A percentile compares a stretch with the other conserved stretches of the same genome.
phyloP scores from a whole-genome alignment of 495 filamentous ascomycete genomes.

The Neurospora sp. region DNA sequence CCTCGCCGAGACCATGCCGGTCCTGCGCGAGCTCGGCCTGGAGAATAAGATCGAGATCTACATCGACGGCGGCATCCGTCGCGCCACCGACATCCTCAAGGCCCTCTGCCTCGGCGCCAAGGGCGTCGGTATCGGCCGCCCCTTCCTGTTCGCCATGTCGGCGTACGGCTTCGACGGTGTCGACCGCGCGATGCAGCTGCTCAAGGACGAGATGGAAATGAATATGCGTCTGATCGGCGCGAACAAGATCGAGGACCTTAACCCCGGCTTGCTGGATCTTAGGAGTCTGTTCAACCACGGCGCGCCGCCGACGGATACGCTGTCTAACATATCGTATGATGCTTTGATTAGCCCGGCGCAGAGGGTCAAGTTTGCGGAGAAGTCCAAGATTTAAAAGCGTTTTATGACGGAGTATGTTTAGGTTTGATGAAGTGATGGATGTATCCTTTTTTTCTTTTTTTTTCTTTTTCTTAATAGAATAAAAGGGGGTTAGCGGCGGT shows the following conservation, averaged over 20 bases:
- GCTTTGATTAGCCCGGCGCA: conserved; percentile 34
- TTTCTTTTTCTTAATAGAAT: neutral
- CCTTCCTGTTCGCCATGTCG: conserved; percentile 94
- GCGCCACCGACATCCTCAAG: conserved; percentile 93
- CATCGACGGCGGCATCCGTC: conserved; percentile 81
- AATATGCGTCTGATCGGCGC: conserved; percentile 91
- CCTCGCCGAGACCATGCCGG: conserved; percentile 92
- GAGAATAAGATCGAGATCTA: conserved; percentile 82
- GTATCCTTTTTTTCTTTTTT: neutral
- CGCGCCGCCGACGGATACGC: conserved; percentile 55
- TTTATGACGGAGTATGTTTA: neutral
- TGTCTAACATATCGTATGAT: conserved; percentile 38
- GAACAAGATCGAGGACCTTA: conserved; percentile 61
- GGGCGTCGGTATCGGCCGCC: conserved; percentile 88
- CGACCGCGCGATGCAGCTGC: conserved; percentile 82
- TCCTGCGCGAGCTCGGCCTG: conserved; percentile 70
- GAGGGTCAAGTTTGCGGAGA: conserved; percentile 13
- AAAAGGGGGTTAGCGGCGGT: neutral
- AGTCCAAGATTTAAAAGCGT: neutral
- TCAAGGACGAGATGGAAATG: conserved; percentile 99
- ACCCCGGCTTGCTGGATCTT: conserved; percentile 66
- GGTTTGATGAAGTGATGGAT: neutral
- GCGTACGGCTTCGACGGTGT: conserved; percentile 84
- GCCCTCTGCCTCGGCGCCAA: conserved; percentile 87
- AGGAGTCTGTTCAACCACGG: conserved; percentile 62